A percentile compares a stretch with the other conserved stretches of the same genome.
phyloP scores from a whole-genome alignment of 73 alveolate species.

The Tetrahymena elliotti region DNA sequence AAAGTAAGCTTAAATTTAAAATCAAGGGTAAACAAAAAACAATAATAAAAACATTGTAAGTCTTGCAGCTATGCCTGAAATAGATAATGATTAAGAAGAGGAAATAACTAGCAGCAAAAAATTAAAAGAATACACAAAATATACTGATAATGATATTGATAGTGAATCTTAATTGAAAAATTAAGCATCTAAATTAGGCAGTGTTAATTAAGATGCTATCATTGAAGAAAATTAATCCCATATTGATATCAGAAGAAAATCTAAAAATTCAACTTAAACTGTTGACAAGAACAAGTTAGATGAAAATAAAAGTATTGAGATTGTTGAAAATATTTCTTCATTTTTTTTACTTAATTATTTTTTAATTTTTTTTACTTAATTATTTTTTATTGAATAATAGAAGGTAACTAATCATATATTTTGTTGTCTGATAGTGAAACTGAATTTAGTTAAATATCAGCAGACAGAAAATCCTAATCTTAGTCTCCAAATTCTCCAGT shows the following conservation, averaged over 20 bases:
- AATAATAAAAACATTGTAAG: background rate
- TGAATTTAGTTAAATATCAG: background rate
- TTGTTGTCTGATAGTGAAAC: background rate
- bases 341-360: too few species aligned
- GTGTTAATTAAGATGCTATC: background rate
- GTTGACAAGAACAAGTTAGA: background rate
- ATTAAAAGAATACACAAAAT: background rate
- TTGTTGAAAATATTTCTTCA: too few species aligned
- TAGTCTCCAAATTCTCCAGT: background rate
- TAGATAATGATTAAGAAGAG: background rate
- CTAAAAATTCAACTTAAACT: background rate
- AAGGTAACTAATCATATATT: background rate
- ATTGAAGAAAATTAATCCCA: background rate
- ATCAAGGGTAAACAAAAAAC: background rate
- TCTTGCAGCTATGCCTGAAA: background rate
- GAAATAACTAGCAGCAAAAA: background rate
- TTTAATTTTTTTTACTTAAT: too few species aligned
- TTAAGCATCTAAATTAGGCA: background rate
- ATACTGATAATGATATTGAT: background rate
- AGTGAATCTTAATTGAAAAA: background rate
- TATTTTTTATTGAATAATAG: background rate
- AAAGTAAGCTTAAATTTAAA: background rate
- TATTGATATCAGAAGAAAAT: background rate
- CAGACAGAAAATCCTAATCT: background rate
- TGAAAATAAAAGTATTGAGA: background rate